These are phyloP conservation scores for Wickerhamiella shivajii DNA, from an alignment of 805 yeast genomes.

Conservation along the genomic window DNA sequence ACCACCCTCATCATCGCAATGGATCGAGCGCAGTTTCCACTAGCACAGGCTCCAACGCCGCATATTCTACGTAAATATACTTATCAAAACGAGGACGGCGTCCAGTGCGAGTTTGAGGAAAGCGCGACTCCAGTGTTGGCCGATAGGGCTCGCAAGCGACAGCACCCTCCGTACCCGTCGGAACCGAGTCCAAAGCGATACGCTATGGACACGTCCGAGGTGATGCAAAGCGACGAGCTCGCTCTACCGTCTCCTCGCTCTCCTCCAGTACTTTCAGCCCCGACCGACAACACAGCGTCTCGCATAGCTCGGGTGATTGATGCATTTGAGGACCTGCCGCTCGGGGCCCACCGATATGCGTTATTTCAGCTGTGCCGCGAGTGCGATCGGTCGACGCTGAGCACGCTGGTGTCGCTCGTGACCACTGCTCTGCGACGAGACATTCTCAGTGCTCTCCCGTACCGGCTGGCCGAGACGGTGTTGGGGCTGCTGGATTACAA, in stretches of 20 bases:
- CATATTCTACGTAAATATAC: conserved; percentile 20
- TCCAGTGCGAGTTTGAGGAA: conserved; percentile 20
- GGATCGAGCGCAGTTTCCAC: conserved; percentile 22
- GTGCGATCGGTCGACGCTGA: conserved; percentile 45
- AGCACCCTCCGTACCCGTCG: conserved; percentile 8
- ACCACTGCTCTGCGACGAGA: conserved; percentile 54
- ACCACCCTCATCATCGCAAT: too few relatives aligned
- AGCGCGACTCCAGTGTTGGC: conserved; percentile 9
- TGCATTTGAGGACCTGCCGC: conserved; percentile 29
- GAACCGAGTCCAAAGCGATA: conserved; percentile 12
- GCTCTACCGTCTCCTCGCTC: conserved; percentile 1
- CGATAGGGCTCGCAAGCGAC: conserved; percentile 6
- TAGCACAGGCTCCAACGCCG: conserved; percentile 24
- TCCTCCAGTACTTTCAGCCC: conserved; percentile 6
- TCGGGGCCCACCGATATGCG: conserved; percentile 34
- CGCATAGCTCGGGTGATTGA: conserved; percentile 19
- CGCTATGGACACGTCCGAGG: too few relatives aligned
- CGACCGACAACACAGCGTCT: conserved; percentile 2
- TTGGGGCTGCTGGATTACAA: conserved; percentile 47
- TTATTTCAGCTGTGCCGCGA: conserved; percentile 41
- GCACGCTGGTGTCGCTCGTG: conserved; percentile 40
- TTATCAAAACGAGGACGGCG: conserved; percentile 21
- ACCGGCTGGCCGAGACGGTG: conserved; percentile 56
- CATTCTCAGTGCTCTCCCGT: conserved; percentile 52
- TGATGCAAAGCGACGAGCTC: conserved; percentile 17